Evolutionary conservation across 2,329 filamentous ascomycete genomes (phyloP).

Genomic region (Aspergillus quadricinctus): DNA sequence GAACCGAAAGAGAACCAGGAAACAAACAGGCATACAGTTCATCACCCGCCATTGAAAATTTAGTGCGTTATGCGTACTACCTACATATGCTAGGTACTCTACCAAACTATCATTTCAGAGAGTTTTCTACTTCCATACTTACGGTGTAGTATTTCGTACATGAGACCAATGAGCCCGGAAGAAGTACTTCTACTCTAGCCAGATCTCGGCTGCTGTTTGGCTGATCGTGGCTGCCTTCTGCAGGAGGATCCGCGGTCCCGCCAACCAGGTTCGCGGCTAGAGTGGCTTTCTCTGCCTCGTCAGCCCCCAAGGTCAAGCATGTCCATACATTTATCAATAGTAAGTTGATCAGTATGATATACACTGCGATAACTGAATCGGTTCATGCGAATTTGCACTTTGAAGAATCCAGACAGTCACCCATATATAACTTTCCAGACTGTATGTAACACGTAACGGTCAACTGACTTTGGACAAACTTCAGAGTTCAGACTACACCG

Average conservation of each 20-base stretch:
- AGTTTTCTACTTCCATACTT: background rate
- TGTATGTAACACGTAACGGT: background rate
- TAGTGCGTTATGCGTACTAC: background rate
- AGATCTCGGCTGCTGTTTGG: background rate
- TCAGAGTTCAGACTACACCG: background rate
- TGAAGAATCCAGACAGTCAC: background rate
- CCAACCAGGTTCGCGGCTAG: constrained; percentile 16
- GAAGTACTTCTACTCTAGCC: background rate
- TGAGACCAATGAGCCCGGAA: background rate
- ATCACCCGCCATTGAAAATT: background rate
- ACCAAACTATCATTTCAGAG: background rate
- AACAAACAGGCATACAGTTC: background rate
- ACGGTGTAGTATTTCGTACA: background rate
- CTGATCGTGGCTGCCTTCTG: constrained; percentile 12
- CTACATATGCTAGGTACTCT: background rate
- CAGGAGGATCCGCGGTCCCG: constrained; percentile 15
- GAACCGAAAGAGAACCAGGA: background rate
- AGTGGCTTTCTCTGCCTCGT: constrained; percentile 3
- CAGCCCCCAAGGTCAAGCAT: background rate
- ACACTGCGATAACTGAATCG: background rate
- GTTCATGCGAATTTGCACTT: background rate
- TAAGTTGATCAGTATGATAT: background rate
- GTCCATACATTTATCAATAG: background rate
- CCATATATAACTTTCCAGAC: background rate
- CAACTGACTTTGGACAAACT: background rate